Conservation (phyloP, 352 stramenopile genomes). For the Phytophthora multivora region DNA sequence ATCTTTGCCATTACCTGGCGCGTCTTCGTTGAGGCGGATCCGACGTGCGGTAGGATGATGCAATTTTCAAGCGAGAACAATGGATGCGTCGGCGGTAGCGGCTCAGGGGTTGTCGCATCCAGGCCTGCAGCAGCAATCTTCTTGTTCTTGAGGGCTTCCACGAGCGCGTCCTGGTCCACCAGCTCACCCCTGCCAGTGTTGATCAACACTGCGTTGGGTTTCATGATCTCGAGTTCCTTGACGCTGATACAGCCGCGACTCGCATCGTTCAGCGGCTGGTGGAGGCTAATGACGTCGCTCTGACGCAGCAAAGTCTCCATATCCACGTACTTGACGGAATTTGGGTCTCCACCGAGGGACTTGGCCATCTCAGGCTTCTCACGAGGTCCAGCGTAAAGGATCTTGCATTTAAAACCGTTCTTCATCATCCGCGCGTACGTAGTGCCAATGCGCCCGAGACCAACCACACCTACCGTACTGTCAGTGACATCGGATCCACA, state of each 20-base stretch:
- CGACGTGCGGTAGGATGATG: slow-evolving; percentile 53
- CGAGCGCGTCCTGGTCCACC: slow-evolving; percentile 84
- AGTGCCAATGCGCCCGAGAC: slow-evolving; percentile 87
- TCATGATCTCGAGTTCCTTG: slow-evolving; percentile 77
- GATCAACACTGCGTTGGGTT: slow-evolving; percentile 79
- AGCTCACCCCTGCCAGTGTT: slow-evolving; percentile 92
- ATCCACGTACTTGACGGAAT: slow-evolving; percentile 65
- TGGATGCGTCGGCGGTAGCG: slow-evolving; percentile 76
- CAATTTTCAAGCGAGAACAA: slow-evolving; percentile 73
- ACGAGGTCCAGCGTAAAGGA: slow-evolving; percentile 75
- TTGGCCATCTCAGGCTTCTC: slow-evolving; percentile 57
- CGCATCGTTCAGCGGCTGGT: slow-evolving; percentile 74
- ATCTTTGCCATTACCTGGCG: slow-evolving; percentile 77
- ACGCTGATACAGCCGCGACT: slow-evolving; percentile 77
- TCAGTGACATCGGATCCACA: slow-evolving; percentile 68
- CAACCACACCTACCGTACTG: slow-evolving; percentile 77
- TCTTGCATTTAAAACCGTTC: slow-evolving; percentile 77
- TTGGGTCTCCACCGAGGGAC: slow-evolving; percentile 36
- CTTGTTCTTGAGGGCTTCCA: slow-evolving; percentile 42
- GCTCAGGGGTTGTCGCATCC: slow-evolving; percentile 92
- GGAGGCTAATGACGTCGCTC: slow-evolving; percentile 88
- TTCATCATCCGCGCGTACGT: slow-evolving; percentile 78
- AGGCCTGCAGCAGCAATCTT: slow-evolving; percentile 63
- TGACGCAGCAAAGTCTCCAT: slow-evolving; percentile 67
- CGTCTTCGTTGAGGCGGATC: slow-evolving; percentile 56